phyloP scores from a whole-genome alignment of 2,329 filamentous ascomycete species.

The Trichophyton equinum region DNA sequence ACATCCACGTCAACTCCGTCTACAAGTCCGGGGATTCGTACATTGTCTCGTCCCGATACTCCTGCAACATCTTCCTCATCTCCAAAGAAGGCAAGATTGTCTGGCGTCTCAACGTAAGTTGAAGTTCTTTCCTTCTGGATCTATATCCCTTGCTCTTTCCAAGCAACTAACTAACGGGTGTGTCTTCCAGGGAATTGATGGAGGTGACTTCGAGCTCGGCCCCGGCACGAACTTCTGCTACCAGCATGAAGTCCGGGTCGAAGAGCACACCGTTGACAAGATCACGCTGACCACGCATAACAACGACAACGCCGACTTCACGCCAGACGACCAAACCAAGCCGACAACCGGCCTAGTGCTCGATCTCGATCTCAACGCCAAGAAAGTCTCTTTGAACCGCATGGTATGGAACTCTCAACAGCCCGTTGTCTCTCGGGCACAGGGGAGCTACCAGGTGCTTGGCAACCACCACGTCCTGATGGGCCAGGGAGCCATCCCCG shows the following conservation, averaged over 20 bases:
- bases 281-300: conserved; percentile 5
- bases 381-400: conserved; percentile 4
- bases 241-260: conserved; percentile 9
- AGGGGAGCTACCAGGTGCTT: conserved; percentile 10
- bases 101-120: conserved; percentile 11
- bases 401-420: conserved; percentile 1
- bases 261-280: background rate
- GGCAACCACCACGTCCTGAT: conserved; percentile 7
- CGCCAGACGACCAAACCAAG: background rate
- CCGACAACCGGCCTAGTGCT: conserved; percentile 10
- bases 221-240: conserved; percentile 10
- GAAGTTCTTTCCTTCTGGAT: background rate
- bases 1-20: conserved; percentile 12
- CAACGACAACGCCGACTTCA: conserved; percentile 8
- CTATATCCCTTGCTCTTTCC: background rate
- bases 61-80: conserved; percentile 6
- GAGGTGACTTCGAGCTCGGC: conserved; percentile 12
- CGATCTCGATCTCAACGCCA: conserved; percentile 7
- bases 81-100: conserved; percentile 5
- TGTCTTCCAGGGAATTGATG: conserved; percentile 7
- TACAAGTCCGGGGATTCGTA: conserved; percentile 9
- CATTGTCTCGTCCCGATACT: conserved; percentile 8
- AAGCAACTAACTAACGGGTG: background rate
- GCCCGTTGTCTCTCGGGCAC: background rate
- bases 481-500: conserved; percentile 7